A percentile compares a stretch with the other conserved stretches of the same genome.
These are phyloP conservation scores for Podaxis sp. DNA, from an alignment of 768 basidiomycete genomes.

Conservation along the genomic window DNA sequence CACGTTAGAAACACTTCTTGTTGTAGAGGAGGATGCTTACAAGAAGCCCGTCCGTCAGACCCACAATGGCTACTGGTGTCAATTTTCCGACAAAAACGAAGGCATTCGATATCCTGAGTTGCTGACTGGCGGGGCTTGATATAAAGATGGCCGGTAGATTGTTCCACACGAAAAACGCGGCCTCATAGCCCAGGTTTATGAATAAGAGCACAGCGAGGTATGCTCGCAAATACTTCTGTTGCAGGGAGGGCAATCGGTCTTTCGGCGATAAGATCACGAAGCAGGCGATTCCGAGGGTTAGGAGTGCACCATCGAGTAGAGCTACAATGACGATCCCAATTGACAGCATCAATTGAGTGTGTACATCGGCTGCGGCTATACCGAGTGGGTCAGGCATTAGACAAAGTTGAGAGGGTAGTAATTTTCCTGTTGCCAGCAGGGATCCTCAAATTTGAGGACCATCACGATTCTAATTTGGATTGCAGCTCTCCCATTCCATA, in stretches of 20 bases:
- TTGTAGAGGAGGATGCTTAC: not conserved
- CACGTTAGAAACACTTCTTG: not conserved
- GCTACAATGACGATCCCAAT: not conserved
- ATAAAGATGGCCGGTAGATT: not conserved
- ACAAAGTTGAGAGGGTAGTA: too few relatives aligned
- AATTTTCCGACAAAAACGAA: not conserved
- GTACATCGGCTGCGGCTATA: too few relatives aligned
- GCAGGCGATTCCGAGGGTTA: not conserved
- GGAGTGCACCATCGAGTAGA: not conserved
- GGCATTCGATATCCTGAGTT: not conserved
- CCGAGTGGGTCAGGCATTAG: too few relatives aligned
- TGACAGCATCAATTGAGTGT: too few relatives aligned
- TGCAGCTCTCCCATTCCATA: too few relatives aligned
- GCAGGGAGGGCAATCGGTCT: not conserved
- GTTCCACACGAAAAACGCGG: not conserved
- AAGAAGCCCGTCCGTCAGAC: not conserved
- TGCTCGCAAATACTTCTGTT: not conserved
- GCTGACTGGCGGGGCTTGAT: not conserved
- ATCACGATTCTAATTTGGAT: too few relatives aligned
- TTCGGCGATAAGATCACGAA: not conserved
- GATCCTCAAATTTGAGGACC: too few relatives aligned
- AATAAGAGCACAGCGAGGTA: not conserved
- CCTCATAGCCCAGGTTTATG: not conserved
- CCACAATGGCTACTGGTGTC: not conserved
- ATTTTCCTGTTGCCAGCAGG: too few relatives aligned